Percentiles rank a stretch among this genome's conserved stretches.
Evolutionary conservation across 306 rosid species (phyloP).

Genomic region (Begonia masoniana): DNA sequence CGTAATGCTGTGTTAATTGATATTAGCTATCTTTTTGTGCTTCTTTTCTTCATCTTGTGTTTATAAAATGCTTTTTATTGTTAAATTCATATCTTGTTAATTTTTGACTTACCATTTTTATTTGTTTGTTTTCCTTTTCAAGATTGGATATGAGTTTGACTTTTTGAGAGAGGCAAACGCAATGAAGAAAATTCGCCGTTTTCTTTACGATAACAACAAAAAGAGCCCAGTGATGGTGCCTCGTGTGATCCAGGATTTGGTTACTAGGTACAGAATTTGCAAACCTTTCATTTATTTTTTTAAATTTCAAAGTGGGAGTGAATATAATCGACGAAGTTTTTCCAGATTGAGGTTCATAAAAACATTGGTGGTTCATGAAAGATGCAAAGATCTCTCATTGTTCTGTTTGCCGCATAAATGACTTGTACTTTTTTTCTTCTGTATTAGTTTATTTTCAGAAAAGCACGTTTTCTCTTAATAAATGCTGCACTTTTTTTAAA

Average conservation of each 20-base stretch:
- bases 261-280: conserved; percentile 51
- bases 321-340: too few species aligned
- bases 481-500: too few species aligned
- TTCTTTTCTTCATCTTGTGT: conserved; percentile 4
- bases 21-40: conserved; percentile 2
- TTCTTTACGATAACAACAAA: conserved; percentile 55
- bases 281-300: too few species aligned
- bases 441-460: not conserved
- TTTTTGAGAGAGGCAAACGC: conserved; percentile 80
- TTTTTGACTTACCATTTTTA: conserved; percentile 13
- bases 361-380: too few species aligned
- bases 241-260: conserved; percentile 41
- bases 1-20: not conserved
- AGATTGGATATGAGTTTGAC: conserved; percentile 97
- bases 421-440: not conserved
- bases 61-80: conserved; percentile 7
- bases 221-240: conserved; percentile 82
- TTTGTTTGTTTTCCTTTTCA: conserved; percentile 20
- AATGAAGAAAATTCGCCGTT: conserved; percentile 56
- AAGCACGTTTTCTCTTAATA: too few species aligned
- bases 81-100: not conserved
- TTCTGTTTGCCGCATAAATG: too few species aligned
- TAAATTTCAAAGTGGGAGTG: too few species aligned
- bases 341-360: too few species aligned
- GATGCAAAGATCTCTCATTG: too few species aligned